These are phyloP conservation scores for Pyrus communis DNA, from an alignment of 306 rosid genomes.

Conservation along the genomic window DNA sequence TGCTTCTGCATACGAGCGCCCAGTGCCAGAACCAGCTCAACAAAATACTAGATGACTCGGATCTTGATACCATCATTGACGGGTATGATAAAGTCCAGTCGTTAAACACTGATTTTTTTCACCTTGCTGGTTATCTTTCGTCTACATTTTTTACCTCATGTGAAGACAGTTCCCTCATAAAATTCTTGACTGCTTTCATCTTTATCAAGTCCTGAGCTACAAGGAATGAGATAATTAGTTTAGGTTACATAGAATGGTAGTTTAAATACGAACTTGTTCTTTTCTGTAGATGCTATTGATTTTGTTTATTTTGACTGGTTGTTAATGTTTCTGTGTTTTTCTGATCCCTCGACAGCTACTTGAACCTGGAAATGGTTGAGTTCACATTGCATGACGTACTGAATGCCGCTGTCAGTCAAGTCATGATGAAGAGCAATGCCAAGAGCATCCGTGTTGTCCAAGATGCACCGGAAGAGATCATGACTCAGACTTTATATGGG, in stretches of 20 bases:
- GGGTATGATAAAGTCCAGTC: conserved; percentile 45
- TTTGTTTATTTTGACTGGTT: neutral
- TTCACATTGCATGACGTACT: conserved; percentile 72
- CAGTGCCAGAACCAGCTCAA: conserved; percentile 85
- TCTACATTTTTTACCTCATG: neutral
- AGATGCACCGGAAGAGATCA: conserved; percentile 45
- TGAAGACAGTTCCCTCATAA: neutral
- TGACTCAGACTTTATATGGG: conserved; percentile 59
- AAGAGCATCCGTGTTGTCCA: conserved; percentile 55
- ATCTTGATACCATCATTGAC: conserved; percentile 78
- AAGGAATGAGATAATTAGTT: neutral
- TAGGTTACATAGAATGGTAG: neutral
- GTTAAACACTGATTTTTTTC: neutral
- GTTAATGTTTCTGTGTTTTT: neutral
- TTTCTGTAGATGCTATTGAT: neutral
- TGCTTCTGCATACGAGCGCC: conserved; percentile 53
- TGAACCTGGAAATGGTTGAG: conserved; percentile 85
- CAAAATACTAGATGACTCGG: conserved; percentile 85
- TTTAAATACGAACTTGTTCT: neutral
- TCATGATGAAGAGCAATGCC: conserved; percentile 50
- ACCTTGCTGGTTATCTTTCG: neutral
- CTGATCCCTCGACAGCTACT: conserved; percentile 42
- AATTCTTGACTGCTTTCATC: neutral
- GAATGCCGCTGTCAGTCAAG: conserved; percentile 68
- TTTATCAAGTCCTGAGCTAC: neutral